Evolutionary conservation across 192 early-diverging fungal genomes (phyloP), one percentile per base, ranked within the genome.

Genomic region (Phlyctochytrium bullatum): DNA sequence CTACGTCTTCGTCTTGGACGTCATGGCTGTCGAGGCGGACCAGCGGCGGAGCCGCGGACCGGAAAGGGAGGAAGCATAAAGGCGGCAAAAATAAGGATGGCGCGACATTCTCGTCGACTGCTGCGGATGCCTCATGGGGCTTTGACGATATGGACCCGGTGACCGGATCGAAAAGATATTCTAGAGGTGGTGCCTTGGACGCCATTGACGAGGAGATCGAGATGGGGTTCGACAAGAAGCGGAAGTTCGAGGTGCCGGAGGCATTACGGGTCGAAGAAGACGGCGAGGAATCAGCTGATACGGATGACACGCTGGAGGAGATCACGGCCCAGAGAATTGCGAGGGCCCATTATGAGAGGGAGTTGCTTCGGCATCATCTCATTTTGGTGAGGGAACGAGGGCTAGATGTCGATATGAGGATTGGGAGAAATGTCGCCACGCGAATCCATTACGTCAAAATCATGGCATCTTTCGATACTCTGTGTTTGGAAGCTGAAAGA

Each of bases 401-500:
- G 0, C 50, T 52, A 3, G 69, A 67, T 10, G 65, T 57, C 25
- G 54, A 25, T 57, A 25, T 28, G 14, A 25, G 27, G 54, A 57
- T 57, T 57, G 54, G 27, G 27, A 6, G 27, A 25, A 57, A 28
- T 27, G 20, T 57, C 25, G 27, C 20, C 4, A 28, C 12, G 16
- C 54, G 54, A 10, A 14, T 57, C 14, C 67, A 69, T 35, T 68
- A 67, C 34, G 20, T 76, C 20, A 73, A 73, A 36, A 50, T 77
- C 27, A 62, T 77, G 40, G 58, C 54, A 3, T 63, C 71, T 0
- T 77, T 77, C 34, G 60, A 66, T 2, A 57, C 34, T 17, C 40
- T 77, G 52, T 65, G 72, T 34, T 33, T 52, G 34, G 72, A 74
- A 32, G 76, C 76, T 0, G 76, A 77, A 53, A 51, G 58, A 36